Percentiles rank a stretch among this genome's conserved stretches.
phyloP scores from a whole-genome alignment of 2,329 filamentous ascomycete genomes.

The Aspergillus hiratsukae region DNA sequence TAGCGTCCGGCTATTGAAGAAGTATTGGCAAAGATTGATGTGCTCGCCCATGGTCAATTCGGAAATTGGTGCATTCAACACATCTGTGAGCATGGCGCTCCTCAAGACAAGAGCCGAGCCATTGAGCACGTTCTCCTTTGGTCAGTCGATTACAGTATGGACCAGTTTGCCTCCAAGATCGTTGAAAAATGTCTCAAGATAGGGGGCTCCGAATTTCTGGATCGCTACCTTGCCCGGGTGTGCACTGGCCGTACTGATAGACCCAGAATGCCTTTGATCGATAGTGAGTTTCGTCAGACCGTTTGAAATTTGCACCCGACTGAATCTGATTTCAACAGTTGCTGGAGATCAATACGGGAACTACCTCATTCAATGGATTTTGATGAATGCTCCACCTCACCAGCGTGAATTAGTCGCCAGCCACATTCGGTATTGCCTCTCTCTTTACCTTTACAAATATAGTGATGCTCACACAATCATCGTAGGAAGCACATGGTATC shows the following conservation, averaged over 20 bases:
- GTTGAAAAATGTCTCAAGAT: slow-evolving; percentile 99
- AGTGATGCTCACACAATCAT: slow-evolving; percentile 7
- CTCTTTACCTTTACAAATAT: background rate
- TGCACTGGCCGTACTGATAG: slow-evolving; percentile 87
- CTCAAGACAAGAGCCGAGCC: slow-evolving; percentile 84
- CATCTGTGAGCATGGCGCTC: slow-evolving; percentile 92
- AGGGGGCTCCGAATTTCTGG: slow-evolving; percentile 81
- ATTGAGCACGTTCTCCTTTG: slow-evolving; percentile 93
- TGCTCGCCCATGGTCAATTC: slow-evolving; percentile 95
- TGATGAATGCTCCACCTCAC: slow-evolving; percentile 79
- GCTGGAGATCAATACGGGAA: slow-evolving; percentile 98
- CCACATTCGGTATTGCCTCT: slow-evolving; percentile 65
- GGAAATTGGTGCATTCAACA: slow-evolving; percentile 99
- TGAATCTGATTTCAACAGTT: slow-evolving; percentile 44
- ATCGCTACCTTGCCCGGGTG: slow-evolving; percentile 87
- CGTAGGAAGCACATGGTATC: slow-evolving; percentile 94
- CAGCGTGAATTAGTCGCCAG: slow-evolving; percentile 90
- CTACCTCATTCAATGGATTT: slow-evolving; percentile 95
- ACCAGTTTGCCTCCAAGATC: slow-evolving; percentile 98
- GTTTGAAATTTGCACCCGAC: background rate
- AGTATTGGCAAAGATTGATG: slow-evolving; percentile 89
- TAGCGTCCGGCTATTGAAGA: slow-evolving; percentile 96
- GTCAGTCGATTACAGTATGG: slow-evolving; percentile 95
- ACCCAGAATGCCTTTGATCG: slow-evolving; percentile 92
- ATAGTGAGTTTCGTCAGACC: slow-evolving; percentile 54